Base-by-base conservation (phyloP, 306 rosid genomes). In the Vigna angularis region DNA sequence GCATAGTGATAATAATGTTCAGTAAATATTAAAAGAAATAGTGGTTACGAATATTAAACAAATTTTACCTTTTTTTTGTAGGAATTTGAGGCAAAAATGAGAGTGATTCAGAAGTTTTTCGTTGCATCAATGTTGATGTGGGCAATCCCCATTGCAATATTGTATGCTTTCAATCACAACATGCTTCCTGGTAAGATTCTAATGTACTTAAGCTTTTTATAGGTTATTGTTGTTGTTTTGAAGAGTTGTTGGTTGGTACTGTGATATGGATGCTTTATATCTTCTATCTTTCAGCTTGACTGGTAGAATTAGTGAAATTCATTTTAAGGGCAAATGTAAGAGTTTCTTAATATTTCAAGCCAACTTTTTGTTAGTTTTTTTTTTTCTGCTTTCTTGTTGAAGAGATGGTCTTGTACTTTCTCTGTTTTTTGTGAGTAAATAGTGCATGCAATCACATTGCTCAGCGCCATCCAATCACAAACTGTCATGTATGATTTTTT, bases 111-210 rank as follows among this genome's bases (percentile, higher is more conserved):
- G 69, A 94, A 91, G 79, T 94, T 94, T 81, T 73, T 92, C 70
- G 63, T 83, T 73, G 89, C 96, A 0, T 94, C 98, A 7, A 5
- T 91, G 79, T 79, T 94, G 70, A 91, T 91, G 94, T 93, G 91
- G 94, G 82, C 85, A 9, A 76, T 76, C 61, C 98, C 97, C n/a
- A 70, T 89, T 67, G 92, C 94, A 36, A 83, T 92, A 58, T 81
- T 94, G 66, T 82, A 88, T 79, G 93, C 85, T 26, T 92, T 92
- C 73, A 92, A 92, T 87, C 79, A 92, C 69, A 87, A 90, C 80
- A 76, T 85, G 57, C 81, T 92, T 83, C 97, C 98, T 18, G 98
- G 97, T 90, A 88, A 79, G 86, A 47, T 58, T 62, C 74, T 58
- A 10, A 3, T 32, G 20, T 6, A 17, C 65, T 53, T 49, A 1